Base-by-base conservation (phyloP, 148 eudicot genomes). In the Hydrangea macrophylla region DNA sequence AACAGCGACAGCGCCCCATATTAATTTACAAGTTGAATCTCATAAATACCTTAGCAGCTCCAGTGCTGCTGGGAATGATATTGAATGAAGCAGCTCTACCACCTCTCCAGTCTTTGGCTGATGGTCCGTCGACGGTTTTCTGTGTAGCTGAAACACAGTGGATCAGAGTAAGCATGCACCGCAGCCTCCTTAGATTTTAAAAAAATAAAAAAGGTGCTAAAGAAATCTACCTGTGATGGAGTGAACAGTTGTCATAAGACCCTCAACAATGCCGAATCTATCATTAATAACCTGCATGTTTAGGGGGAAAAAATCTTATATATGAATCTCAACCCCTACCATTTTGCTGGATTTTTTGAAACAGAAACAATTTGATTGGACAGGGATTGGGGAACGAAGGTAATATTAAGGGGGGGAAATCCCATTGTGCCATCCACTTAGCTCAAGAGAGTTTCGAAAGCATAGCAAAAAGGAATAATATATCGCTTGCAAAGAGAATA, bases 201-300 rank as follows among this genome's bases (percentile, higher is more conserved):
- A 7, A 11, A 9, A 20, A 32, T n/a, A 27, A 2, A 36, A 18
- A 65, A 23, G 28, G 18, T 23, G 15, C 20, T 22, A 45, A 24
- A 7, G 6, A 22, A 1, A 44, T 58, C 58, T 62, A 86, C 90
- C 90, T 11, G 88, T 86, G 17, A 84, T 84, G 60, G 88, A 76
- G 73, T 86, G 91, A 53, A 86, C 86, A 4, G 88, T 84, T 17
- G 90, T 83, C 90, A 86, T 83, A 54, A 86, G 88, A 56, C 90
- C 90, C 72, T 86, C 90, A 26, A 86, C 84, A 36, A 86, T 81
- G 73, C 88, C 88, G 56, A 86, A 86, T 62, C 82, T 84, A 60
- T 81, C 86, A 75, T 86, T 76, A 55, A 84, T 84, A 37, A 86
- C 89, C 88, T 85, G 73, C 58, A 37, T 9, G 45, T 13, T 27